These are phyloP conservation scores for Beauveria brongniartii DNA, from an alignment of 2,329 filamentous ascomycete species.

Conservation along the genomic window DNA sequence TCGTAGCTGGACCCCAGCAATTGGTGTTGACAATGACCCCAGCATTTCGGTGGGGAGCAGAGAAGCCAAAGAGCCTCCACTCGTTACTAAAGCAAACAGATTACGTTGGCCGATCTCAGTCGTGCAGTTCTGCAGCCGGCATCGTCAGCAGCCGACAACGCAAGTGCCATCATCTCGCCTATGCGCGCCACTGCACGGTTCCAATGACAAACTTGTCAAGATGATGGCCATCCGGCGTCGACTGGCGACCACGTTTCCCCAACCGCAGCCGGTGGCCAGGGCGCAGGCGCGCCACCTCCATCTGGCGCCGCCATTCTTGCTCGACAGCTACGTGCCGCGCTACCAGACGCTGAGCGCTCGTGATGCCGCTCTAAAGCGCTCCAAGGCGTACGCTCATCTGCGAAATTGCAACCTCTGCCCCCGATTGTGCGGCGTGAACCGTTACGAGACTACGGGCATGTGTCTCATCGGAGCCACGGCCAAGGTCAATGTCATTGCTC, in stretches of 20 bases:
- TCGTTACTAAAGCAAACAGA: too few relatives aligned
- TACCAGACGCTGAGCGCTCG: conserved; percentile 61
- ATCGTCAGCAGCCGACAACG: neutral
- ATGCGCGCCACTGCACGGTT: neutral
- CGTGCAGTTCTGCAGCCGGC: neutral
- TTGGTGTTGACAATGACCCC: too few relatives aligned
- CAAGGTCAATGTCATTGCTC: conserved; percentile 77
- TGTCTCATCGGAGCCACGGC: conserved; percentile 70
- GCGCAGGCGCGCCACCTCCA: conserved; percentile 29
- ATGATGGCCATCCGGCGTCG: neutral
- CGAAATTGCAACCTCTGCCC: conserved; percentile 76
- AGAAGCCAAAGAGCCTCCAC: neutral
- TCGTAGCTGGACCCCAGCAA: neutral
- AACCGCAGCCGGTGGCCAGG: neutral
- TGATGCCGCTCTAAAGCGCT: conserved; percentile 66
- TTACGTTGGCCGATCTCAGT: too few relatives aligned
- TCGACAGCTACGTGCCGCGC: conserved; percentile 65
- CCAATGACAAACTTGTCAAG: neutral
- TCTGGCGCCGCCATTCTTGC: conserved; percentile 57
- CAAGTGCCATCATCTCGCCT: neutral
- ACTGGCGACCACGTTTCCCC: neutral
- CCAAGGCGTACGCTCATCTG: conserved; percentile 65
- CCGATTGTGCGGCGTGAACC: conserved; percentile 67
- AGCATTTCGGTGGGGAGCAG: neutral
- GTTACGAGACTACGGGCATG: conserved; percentile 69